Evolutionary conservation across 2,329 filamentous ascomycete genomes (phyloP), one percentile per base, ranked within the genome.

Genomic region (Curvularia hawaiiensis): DNA sequence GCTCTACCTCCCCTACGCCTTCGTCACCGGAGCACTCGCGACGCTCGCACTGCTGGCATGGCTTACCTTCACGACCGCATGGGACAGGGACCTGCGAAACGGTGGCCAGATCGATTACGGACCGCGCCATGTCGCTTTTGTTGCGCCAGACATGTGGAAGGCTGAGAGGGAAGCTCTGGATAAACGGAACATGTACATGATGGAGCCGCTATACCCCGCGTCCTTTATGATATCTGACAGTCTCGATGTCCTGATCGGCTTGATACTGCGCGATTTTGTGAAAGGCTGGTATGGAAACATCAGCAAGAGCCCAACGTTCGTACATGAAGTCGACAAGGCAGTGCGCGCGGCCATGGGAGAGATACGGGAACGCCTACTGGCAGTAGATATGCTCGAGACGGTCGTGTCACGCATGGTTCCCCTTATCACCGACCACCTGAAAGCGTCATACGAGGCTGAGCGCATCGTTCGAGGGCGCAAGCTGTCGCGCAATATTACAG

Each of bases 371-470:
- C 85, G 89, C 60, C 78, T 97, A 41, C 80, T 88, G 58, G 84
- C 86, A 38, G 84, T 93, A 65, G 95, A 99, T 77, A 78, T 97
- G 61, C 91, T 95, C 49, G 93, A 95, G 68, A 82, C 94, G 45
- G 82, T 91, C 45, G 92, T 94, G 18, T 90, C 89, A 60, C 88
- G 89, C 38, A 83, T 98, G 46, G 88, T 97, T 39, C 96, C 96
- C 12, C 87, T 98, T 57, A 75, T 99, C 64, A 98, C 94, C 30
- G 83, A 86, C 10, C 95, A 99, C 76, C 86, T 99, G 68, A 90
- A 86, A 64, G 91, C 97, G 65, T 97, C 97, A 67, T 91, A 93
- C 75, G 88, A 95, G 63, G 95, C 95, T 0, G 95, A 99, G 79
- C 86, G 90, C 56, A 85, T 87, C 9, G 91, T 99, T 11, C 86